Evolutionary conservation across 1,139 yeast species (phyloP), one percentile per base, ranked within the genome.

Genomic region (Magnusiomyces suaveolens): DNA sequence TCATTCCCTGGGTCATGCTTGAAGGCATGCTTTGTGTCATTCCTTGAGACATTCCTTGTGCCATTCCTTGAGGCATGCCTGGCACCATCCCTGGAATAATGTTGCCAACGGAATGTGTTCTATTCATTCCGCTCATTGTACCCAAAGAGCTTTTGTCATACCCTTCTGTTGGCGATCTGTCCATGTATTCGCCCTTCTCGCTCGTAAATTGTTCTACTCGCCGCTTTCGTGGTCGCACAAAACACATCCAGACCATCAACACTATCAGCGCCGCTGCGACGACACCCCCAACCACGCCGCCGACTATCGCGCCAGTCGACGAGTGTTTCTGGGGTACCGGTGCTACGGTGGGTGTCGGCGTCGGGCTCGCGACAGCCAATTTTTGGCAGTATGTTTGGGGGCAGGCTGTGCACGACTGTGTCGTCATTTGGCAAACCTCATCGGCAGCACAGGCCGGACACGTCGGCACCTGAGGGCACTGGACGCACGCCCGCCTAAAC

Each of bases 271-370:
- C 43, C 25, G 18, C 43, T 18, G 41, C 48, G 24, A 46, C 26
- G 20, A 38, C 36, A 23, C 54, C 52, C 6, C 36, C 49, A 23
- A 33, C 46, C 21, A 39, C 52, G 50, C 73, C 73, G 3, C 73
- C 73, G 2, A 72, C 73, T 36, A 70, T 69, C 24, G 73, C 70
- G 1, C 73, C 73, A 3, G 67, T 60, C 41, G 58, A 43, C 41
- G 41, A n/a, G 41, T 18, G 18, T 36, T 10, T 8, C 41, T 10
- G 16, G 43, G 29, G 51, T 41, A 1, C 56, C 23, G 3, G 25
- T 2, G 58, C 21, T 2, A 58, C 23, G 20, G 59, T 24, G 2
- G 58, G 23, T 10, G 41, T 14, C 18, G 41, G 3, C 4, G 41
- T 14, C 8, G 16, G 41, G 18, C 10, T 16, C 23, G 56, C 36